Percentiles rank a stretch among this genome's conserved stretches.
Conservation (phyloP, 495 filamentous ascomycete species). For the Neurospora terricola region DNA sequence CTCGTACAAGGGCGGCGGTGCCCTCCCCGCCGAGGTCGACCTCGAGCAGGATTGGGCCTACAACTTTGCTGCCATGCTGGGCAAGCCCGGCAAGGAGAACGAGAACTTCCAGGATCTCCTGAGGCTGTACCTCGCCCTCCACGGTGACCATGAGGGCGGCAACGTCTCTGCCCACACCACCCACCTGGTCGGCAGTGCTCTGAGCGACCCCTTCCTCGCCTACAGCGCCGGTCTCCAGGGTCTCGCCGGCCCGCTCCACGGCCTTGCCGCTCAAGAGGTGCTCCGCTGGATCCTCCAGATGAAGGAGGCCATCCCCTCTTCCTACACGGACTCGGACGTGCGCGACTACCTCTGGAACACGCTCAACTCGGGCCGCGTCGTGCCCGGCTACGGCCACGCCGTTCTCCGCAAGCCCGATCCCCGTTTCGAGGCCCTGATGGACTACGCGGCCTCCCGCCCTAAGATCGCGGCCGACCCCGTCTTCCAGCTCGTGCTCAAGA, state of each 20-base stretch:
- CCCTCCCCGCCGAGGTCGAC: slow-evolving; percentile 69
- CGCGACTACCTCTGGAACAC: slow-evolving; percentile 85
- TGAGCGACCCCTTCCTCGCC: slow-evolving; percentile 89
- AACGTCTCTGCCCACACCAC: slow-evolving; percentile 98
- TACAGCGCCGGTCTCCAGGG: slow-evolving; percentile 95
- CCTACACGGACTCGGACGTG: slow-evolving; percentile 69
- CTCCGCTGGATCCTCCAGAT: slow-evolving; percentile 92
- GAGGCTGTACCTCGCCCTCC: slow-evolving; percentile 85
- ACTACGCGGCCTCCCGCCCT: slow-evolving; percentile 76
- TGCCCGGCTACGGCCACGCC: slow-evolving; percentile 96
- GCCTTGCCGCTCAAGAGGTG: slow-evolving; percentile 91
- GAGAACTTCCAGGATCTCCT: slow-evolving; percentile 93
- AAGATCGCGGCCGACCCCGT: slow-evolving; percentile 81
- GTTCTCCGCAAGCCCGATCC: slow-evolving; percentile 96
- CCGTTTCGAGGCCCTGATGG: slow-evolving; percentile 91
- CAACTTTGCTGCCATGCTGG: slow-evolving; percentile 95
- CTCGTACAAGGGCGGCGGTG: slow-evolving; percentile 64
- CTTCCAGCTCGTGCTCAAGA: slow-evolving; percentile 87
- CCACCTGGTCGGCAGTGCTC: slow-evolving; percentile 90
- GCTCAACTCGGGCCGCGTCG: slow-evolving; percentile 86
- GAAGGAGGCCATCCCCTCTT: slow-evolving; percentile 73
- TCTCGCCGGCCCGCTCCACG: slow-evolving; percentile 73
- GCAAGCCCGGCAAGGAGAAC: slow-evolving; percentile 75
- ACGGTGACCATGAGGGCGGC: slow-evolving; percentile 96
- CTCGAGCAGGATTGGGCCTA: slow-evolving; percentile 88